Base-by-base conservation (phyloP, 2,329 filamentous ascomycete species). In the Cercospora citrullina region DNA sequence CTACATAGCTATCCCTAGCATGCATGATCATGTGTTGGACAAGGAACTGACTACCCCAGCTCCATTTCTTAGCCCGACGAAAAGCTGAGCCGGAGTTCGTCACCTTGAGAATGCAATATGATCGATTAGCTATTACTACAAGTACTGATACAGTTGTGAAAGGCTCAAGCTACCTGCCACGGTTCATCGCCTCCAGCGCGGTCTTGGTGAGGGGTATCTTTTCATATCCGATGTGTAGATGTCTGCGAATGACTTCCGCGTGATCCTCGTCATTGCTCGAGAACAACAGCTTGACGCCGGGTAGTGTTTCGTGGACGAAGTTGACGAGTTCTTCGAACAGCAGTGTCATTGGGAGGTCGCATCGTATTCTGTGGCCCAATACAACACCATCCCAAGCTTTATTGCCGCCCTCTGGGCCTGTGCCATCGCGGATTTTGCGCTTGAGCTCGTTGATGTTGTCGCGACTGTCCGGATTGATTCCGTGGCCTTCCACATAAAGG, bases 391-490 rank as follows among this genome's bases (percentile, higher is more conserved):
- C 30, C 64, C 64, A 65, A 8, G 57, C 64, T n/a, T 60, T 42
- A 21, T 51, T 65, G 16, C 64, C 64, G 16, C 64, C 64, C 18
- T 65, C 64, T 2, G 64, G 64, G 1, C 64, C 64, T 1, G 57
- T 39, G 3, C 64, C 64, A 60, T 65, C 64, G n/a, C 64, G 57
- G 10, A 65, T 65, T 42, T 65, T 65, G 36, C 64, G 64, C 42
- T 65, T 65, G 14, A 65, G 31, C 6, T 60, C 58, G 28, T 61
- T 26, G 57, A 65, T 42, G 21, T 65, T 65, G 18, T 60, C 64
- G 42, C 57, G 64, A 42, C 64, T 65, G 30, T 65, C 64, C 8
- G 64, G 64, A 7, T 60, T 55, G n/a, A 65, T 33, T 2, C 39
- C 26, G 9, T 65, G 64, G 6, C 23, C 12, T 21, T 65, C 64